These are phyloP conservation scores for Tuber aestivum DNA, from an alignment of 495 filamentous ascomycete species.

Conservation along the genomic window DNA sequence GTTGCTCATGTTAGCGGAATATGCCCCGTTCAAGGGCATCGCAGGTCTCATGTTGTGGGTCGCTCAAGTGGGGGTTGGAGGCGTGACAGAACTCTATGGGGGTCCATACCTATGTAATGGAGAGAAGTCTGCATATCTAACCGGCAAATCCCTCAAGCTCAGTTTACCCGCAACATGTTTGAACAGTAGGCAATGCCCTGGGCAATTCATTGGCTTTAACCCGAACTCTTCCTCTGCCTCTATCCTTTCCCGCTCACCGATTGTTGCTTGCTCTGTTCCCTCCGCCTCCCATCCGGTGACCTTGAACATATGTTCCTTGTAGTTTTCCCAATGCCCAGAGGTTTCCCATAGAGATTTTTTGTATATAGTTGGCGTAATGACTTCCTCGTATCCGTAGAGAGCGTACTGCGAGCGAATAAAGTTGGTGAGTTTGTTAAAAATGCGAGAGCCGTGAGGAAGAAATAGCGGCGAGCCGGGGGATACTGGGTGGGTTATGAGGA, in stretches of 20 bases:
- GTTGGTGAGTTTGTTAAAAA: constrained; percentile 79
- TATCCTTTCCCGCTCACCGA: background rate
- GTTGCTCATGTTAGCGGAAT: background rate
- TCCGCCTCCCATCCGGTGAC: constrained; percentile 56
- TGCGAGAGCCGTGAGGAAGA: constrained; percentile 72
- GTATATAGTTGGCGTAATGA: constrained; percentile 89
- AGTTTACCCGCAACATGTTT: constrained; percentile 55
- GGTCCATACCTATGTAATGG: constrained; percentile 57
- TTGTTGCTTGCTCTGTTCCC: constrained; percentile 29
- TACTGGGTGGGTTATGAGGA: constrained; percentile 72
- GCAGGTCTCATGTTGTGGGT: background rate
- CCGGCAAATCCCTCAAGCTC: constrained; percentile 76
- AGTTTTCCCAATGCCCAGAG: constrained; percentile 89
- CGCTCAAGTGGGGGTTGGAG: background rate
- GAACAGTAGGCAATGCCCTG: constrained; percentile 88
- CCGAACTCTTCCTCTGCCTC: constrained; percentile 71
- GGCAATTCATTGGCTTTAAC: constrained; percentile 96
- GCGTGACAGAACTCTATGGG: background rate
- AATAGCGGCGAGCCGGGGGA: constrained; percentile 87
- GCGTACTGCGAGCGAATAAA: constrained; percentile 85
- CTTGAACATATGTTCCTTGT: constrained; percentile 91
- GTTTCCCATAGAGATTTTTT: constrained; percentile 84
- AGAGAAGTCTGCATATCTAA: constrained; percentile 90
- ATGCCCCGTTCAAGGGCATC: background rate
- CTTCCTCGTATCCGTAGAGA: constrained; percentile 82